Conservation (phyloP, 306 rosid species). For the Vigna hirtella region DNA sequence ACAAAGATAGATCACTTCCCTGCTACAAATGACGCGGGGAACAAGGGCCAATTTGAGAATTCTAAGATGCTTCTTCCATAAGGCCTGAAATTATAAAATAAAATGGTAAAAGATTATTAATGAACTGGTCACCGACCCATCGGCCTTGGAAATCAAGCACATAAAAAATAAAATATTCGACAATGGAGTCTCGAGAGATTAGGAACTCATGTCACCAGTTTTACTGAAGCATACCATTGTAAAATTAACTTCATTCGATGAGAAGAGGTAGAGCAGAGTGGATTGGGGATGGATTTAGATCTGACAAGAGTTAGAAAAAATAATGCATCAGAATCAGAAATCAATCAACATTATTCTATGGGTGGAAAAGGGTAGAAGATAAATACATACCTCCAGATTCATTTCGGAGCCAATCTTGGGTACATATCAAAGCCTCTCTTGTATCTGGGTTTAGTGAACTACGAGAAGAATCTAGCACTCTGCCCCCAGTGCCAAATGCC, state of each 20-base stretch:
- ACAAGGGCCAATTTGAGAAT: conserved; percentile 23
- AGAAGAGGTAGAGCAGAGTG: conserved; percentile 62
- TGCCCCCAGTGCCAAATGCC: conserved; percentile 66
- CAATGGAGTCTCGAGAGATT: neutral
- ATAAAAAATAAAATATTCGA: conserved; percentile 22
- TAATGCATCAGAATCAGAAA: conserved; percentile 38
- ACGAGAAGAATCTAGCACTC: conserved; percentile 77
- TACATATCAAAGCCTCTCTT: conserved; percentile 83
- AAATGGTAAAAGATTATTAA: conserved; percentile 18
- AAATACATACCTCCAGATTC: conserved; percentile 68
- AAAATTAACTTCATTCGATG: conserved; percentile 55
- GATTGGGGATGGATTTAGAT: conserved; percentile 60
- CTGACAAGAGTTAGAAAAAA: conserved; percentile 52
- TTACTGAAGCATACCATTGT: conserved; percentile 50
- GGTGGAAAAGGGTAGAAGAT: neutral
- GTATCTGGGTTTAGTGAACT: conserved; percentile 68
- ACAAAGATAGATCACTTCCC: conserved; percentile 32
- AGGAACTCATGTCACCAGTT: conserved; percentile 23
- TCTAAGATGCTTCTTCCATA: conserved; percentile 40
- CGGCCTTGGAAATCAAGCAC: conserved; percentile 50
- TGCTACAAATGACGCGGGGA: neutral
- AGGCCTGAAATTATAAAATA: conserved; percentile 41
- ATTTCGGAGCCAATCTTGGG: conserved; percentile 87
- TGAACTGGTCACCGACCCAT: conserved; percentile 37
- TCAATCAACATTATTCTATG: conserved; percentile 11